Percentiles rank a stretch among this genome's conserved stretches.
Conservation (phyloP, 164 flowering plant genomes). For the Umbellularia californica region DNA sequence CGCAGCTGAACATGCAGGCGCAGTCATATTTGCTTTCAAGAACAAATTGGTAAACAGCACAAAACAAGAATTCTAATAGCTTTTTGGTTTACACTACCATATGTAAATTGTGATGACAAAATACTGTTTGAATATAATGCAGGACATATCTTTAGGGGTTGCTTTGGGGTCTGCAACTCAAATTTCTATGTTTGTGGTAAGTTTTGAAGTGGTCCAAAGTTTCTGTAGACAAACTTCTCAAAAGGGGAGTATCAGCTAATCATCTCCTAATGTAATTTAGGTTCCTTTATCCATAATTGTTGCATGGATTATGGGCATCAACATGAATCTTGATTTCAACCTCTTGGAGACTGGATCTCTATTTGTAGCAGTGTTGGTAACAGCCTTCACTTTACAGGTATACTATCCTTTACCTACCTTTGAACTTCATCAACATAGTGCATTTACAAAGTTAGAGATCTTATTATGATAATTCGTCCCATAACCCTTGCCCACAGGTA, state of each 20-base stretch:
- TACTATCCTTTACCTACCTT: not conserved
- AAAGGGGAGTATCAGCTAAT: not conserved
- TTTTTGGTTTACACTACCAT: not conserved
- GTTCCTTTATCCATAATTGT: slow-evolving; percentile 64
- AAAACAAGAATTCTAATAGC: not conserved
- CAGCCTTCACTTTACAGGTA: slow-evolving; percentile 36
- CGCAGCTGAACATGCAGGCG: slow-evolving; percentile 96
- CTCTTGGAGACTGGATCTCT: slow-evolving; percentile 72
- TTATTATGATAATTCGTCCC: not conserved
- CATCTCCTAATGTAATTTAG: slow-evolving; percentile 25
- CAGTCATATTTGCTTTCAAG: slow-evolving; percentile 83
- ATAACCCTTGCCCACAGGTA: not conserved
- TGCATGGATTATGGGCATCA: slow-evolving; percentile 71
- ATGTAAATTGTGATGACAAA: not conserved
- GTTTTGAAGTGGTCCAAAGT: slow-evolving; percentile 8
- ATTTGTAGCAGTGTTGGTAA: slow-evolving; percentile 54
- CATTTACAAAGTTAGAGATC: not conserved
- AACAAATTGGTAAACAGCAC: slow-evolving; percentile 70
- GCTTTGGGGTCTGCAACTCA: slow-evolving; percentile 95
- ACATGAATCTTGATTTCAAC: slow-evolving; percentile 74
- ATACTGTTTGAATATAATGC: slow-evolving; percentile 18
- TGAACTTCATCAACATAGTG: not conserved
- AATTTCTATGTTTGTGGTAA: slow-evolving; percentile 89
- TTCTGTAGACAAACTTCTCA: not conserved
- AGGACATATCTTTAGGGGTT: slow-evolving; percentile 91